Evolutionary conservation across 2,329 filamentous ascomycete species (phyloP).

Genomic region (Monosporascus sp.): DNA sequence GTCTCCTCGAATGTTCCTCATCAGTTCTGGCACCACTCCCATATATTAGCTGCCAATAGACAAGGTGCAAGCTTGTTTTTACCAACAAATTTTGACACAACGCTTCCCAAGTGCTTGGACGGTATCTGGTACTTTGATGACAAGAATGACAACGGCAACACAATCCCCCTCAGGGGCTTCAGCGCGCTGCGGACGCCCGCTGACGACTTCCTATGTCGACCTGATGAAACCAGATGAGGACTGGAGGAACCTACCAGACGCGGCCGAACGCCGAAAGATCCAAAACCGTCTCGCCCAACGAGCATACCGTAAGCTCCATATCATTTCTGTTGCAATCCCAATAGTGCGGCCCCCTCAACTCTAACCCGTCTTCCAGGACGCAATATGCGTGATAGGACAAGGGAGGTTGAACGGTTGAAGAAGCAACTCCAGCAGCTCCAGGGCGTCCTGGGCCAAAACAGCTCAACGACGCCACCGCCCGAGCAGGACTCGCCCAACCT

Average conservation of each 20-base stretch:
- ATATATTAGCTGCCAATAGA: too few species aligned
- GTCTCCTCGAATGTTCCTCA: too few species aligned
- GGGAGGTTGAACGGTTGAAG: slow-evolving; percentile 28
- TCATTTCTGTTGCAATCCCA: neutral
- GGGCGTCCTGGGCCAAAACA: slow-evolving; percentile 19
- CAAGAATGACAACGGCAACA: neutral
- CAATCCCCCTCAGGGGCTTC: slow-evolving; percentile 9
- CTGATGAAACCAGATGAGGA: slow-evolving; percentile 31
- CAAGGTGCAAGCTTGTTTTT: too few species aligned
- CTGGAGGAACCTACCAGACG: slow-evolving; percentile 28
- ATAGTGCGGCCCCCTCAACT: neutral
- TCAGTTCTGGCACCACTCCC: too few species aligned
- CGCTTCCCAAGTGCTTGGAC: neutral
- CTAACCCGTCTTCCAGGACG: slow-evolving; percentile 18
- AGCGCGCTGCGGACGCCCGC: slow-evolving; percentile 26
- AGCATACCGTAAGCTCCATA: slow-evolving; percentile 25
- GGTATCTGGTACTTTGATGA: neutral
- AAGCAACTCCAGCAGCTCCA: slow-evolving; percentile 28
- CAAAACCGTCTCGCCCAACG: slow-evolving; percentile 30
- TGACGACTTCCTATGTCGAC: slow-evolving; percentile 28
- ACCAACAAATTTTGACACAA: too few species aligned
- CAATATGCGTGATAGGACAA: slow-evolving; percentile 28
- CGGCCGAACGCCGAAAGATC: slow-evolving; percentile 29
- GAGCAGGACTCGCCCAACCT: slow-evolving; percentile 22
- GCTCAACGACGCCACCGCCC: slow-evolving; percentile 22